These are phyloP conservation scores for Dactylis glomerata DNA, from an alignment of 176 grass and related monocot genomes.

Conservation along the genomic window DNA sequence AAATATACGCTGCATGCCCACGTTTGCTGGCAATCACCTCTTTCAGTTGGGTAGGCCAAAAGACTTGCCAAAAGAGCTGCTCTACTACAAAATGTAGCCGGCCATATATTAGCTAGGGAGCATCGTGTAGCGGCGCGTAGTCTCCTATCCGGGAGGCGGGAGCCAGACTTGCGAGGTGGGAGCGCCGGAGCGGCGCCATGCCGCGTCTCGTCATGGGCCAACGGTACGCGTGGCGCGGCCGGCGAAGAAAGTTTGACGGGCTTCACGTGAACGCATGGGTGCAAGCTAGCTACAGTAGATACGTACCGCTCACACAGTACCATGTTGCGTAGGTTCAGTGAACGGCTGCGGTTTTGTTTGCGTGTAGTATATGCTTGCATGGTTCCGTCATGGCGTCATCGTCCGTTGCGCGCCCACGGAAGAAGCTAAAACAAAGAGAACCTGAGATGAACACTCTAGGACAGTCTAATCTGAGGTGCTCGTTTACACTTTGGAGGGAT, in stretches of 20 bases:
- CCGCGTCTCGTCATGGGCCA: neutral
- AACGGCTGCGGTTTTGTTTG: constrained; percentile 20
- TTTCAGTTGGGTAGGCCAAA: constrained; percentile 25
- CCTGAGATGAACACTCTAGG: no score
- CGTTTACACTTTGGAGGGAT: no score
- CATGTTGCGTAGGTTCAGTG: neutral
- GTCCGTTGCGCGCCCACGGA: neutral
- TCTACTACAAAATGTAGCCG: neutral
- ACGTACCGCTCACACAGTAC: no score
- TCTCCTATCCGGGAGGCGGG: neutral
- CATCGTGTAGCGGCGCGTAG: neutral
- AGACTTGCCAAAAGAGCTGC: neutral
- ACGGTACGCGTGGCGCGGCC: constrained; percentile 22
- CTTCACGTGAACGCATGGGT: constrained; percentile 23
- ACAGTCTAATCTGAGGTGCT: no score
- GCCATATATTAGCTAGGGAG: neutral
- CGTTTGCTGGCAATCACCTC: neutral
- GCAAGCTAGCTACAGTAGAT: neutral
- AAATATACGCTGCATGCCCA: neutral
- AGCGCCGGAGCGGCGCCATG: neutral
- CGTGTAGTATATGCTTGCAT: no score
- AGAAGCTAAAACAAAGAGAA: no score
- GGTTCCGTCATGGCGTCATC: neutral
- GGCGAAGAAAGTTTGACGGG: neutral
- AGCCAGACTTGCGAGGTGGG: neutral